phyloP scores from a whole-genome alignment of 768 basidiomycete species.

The Fibroporia radiculosa region DNA sequence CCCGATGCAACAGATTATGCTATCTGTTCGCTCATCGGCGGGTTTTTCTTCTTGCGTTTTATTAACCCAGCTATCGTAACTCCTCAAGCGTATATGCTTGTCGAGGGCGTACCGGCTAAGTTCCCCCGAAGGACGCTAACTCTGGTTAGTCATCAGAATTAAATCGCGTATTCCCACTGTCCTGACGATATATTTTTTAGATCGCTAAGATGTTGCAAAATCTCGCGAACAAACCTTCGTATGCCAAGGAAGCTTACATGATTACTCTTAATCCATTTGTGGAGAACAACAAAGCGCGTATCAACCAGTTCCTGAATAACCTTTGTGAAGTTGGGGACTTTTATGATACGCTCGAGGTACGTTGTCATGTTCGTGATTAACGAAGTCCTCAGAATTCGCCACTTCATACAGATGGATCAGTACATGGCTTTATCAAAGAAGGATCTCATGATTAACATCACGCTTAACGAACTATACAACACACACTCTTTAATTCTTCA shows the following conservation, averaged over 20 bases:
- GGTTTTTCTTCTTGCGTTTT: slow-evolving; percentile 99
- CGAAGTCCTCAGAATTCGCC: not conserved
- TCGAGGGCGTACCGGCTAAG: slow-evolving; percentile 95
- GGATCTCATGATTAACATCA: slow-evolving; percentile 96
- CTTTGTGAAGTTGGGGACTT: slow-evolving; percentile 99
- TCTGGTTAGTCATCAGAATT: slow-evolving; percentile 38
- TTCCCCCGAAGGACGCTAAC: slow-evolving; percentile 96
- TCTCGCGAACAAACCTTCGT: slow-evolving; percentile 96
- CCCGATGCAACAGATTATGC: slow-evolving; percentile 98
- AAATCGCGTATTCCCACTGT: not conserved
- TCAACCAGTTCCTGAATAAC: slow-evolving; percentile 94
- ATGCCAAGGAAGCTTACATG: slow-evolving; percentile 98
- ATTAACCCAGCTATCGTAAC: slow-evolving; percentile 99
- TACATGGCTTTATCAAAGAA: slow-evolving; percentile 99
- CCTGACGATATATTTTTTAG: slow-evolving; percentile 31
- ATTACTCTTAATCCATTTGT: slow-evolving; percentile 97
- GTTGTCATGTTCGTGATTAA: slow-evolving; percentile 9
- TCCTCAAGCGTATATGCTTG: slow-evolving; percentile 99
- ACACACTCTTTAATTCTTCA: slow-evolving; percentile 93
- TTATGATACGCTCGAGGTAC: slow-evolving; percentile 94
- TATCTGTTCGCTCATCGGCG: slow-evolving; percentile 96
- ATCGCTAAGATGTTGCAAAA: slow-evolving; percentile 99
- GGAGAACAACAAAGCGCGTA: slow-evolving; percentile 95
- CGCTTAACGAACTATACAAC: slow-evolving; percentile 97
- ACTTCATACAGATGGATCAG: slow-evolving; percentile 80